A percentile compares a stretch with the other conserved stretches of the same genome.
phyloP scores from a whole-genome alignment of 176 grass and related monocot species.

The Ananas comosus region DNA sequence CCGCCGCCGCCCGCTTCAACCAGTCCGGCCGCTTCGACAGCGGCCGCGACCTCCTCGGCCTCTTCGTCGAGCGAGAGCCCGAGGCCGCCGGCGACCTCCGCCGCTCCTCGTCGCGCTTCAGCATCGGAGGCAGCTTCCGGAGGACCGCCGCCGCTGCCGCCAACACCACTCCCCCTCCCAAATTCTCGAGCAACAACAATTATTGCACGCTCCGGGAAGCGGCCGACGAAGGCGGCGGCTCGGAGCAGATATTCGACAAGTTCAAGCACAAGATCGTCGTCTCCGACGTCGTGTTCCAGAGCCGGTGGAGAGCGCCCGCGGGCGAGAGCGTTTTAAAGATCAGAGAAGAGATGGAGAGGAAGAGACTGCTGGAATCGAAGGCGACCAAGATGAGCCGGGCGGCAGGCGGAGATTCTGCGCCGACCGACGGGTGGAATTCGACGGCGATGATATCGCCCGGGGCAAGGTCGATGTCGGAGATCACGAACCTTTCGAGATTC shows the following conservation, averaged over 20 bases:
- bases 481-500: constrained; percentile 54
- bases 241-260: constrained; percentile 29
- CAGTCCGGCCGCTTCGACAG: constrained; percentile 32
- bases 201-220: not conserved
- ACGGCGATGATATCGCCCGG: constrained; percentile 36
- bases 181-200: not conserved
- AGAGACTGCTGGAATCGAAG: constrained; percentile 29
- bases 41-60: constrained; percentile 34
- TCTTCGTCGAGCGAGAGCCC: constrained; percentile 11
- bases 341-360: constrained; percentile 43
- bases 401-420: not conserved
- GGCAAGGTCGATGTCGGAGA: constrained; percentile 82
- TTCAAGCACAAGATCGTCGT: constrained; percentile 70
- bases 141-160: not conserved
- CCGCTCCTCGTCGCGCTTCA: constrained; percentile 40
- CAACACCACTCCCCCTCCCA: too few relatives aligned
- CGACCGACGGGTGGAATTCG: not conserved
- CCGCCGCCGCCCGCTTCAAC: constrained; percentile 30
- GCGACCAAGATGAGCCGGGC: not conserved
- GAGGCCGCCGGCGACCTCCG: constrained; percentile 24
- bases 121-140: constrained; percentile 9
- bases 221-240: not conserved
- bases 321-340: not conserved
- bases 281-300: constrained; percentile 66
- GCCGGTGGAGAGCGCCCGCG: constrained; percentile 46